A percentile compares a stretch with the other conserved stretches of the same genome.
Conservation (phyloP, 2,329 filamentous ascomycete species). For the Trichoderma koningiopsis region DNA sequence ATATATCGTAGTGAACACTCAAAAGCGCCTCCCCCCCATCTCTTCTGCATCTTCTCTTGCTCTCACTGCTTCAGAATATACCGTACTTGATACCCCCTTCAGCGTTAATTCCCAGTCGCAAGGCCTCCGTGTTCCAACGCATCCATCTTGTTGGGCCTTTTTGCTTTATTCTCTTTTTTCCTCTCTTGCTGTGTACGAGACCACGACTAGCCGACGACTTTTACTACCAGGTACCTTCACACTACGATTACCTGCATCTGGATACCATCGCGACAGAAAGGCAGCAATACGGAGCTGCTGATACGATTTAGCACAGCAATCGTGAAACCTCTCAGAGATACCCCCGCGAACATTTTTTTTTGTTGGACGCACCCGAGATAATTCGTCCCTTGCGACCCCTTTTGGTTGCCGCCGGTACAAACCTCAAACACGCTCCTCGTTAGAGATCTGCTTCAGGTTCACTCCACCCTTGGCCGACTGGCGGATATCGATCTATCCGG, state of each 20-base stretch:
- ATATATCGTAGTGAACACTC: not conserved
- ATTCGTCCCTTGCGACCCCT: not conserved
- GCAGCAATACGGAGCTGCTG: not conserved
- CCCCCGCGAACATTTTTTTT: not conserved
- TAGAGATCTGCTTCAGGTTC: slow-evolving; percentile 22
- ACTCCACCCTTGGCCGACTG: not conserved
- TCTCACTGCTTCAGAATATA: slow-evolving; percentile 20
- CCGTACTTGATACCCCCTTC: slow-evolving; percentile 18
- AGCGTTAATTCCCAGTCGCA: slow-evolving; percentile 5
- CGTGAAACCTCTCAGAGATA: slow-evolving; percentile 1
- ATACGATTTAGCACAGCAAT: slow-evolving; percentile 4
- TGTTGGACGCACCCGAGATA: not conserved
- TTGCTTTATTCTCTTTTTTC: not conserved
- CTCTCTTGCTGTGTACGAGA: slow-evolving; percentile 11
- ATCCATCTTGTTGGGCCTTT: not conserved
- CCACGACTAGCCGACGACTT: slow-evolving; percentile 17
- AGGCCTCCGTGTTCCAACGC: not conserved
- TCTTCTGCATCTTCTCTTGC: slow-evolving; percentile 19
- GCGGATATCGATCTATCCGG: slow-evolving; percentile 26
- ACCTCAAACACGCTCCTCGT: slow-evolving; percentile 24
- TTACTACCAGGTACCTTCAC: not conserved
- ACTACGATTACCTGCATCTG: not conserved
- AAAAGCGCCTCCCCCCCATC: slow-evolving; percentile 5
- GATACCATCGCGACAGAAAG: not conserved
- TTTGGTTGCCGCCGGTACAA: not conserved